These are phyloP conservation scores for Rhynchosporium secalis DNA, from an alignment of 2,329 filamentous ascomycete genomes.

Conservation along the genomic window DNA sequence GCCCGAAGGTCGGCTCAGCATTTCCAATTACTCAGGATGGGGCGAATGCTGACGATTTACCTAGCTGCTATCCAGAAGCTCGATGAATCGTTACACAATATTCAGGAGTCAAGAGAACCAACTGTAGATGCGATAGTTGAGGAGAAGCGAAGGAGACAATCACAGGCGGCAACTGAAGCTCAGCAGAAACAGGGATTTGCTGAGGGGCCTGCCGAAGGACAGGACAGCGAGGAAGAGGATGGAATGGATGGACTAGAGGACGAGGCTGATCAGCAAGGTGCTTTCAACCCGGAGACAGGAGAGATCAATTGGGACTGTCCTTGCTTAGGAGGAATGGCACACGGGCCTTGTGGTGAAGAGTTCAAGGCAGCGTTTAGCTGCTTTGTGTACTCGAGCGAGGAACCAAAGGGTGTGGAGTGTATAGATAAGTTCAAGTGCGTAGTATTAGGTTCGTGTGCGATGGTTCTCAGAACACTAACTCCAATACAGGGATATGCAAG, in stretches of 20 bases:
- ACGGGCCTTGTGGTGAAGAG: conserved; percentile 92
- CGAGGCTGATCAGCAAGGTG: conserved; percentile 82
- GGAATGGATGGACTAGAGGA: conserved; percentile 65
- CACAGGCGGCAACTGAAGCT: conserved; percentile 33
- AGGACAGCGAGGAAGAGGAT: conserved; percentile 31
- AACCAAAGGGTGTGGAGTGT: conserved; percentile 97
- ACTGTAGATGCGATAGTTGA: conserved; percentile 69
- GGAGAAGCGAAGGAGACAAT: conserved; percentile 52
- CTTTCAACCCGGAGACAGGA: conserved; percentile 96
- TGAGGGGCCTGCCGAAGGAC: conserved; percentile 29
- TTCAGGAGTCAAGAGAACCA: conserved; percentile 53
- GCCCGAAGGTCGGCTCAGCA: conserved; percentile 57
- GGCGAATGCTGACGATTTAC: conserved; percentile 27
- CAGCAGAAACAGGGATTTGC: conserved; percentile 29
- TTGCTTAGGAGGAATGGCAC: conserved; percentile 93
- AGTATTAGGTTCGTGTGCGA: neutral
- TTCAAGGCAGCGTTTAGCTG: conserved; percentile 97
- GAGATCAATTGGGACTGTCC: conserved; percentile 99
- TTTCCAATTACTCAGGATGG: neutral
- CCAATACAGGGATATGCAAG: conserved; percentile 79
- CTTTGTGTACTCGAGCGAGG: conserved; percentile 92
- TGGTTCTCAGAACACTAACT: conserved; percentile 25
- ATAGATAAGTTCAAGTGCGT: conserved; percentile 96
- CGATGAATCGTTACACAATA: conserved; percentile 40
- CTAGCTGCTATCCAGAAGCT: conserved; percentile 39